A percentile compares a stretch with the other conserved stretches of the same genome.
These are phyloP conservation scores for Orobanche coerulescens DNA, from an alignment of 257 asterid genomes.

Conservation along the genomic window DNA sequence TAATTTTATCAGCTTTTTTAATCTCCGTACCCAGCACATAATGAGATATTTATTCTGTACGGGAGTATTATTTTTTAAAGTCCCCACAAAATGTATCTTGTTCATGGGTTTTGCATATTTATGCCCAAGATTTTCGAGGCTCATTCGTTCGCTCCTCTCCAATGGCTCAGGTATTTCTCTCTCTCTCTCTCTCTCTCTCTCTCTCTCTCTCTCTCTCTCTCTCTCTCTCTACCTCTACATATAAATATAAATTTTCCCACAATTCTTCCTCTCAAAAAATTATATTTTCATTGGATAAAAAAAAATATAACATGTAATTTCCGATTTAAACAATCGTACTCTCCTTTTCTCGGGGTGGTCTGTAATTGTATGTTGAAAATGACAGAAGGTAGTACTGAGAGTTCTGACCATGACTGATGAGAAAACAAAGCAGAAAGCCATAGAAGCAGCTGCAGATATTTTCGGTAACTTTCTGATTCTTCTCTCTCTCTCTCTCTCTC, in stretches of 20 bases:
- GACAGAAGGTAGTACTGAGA: slow-evolving; percentile 48
- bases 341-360: no score
- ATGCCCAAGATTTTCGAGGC: neutral
- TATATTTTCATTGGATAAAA: no score
- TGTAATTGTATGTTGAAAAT: neutral
- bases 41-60: no score
- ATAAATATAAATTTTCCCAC: neutral
- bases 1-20: no score
- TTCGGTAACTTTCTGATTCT: slow-evolving; percentile 25
- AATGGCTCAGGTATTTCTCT: slow-evolving; percentile 38
- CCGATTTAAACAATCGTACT: no score
- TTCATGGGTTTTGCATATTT: neutral
- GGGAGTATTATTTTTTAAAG: neutral
- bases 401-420: slow-evolving; percentile 59
- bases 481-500: no score
- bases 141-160: slow-evolving; percentile 2
- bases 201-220: no score
- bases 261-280: neutral
- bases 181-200: no score
- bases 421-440: slow-evolving; percentile 58
- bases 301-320: slow-evolving; percentile 8
- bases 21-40: no score
- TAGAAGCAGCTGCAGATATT: slow-evolving; percentile 61
- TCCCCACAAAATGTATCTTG: neutral
- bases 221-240: neutral